A percentile compares a stretch with the other conserved stretches of the same genome.
These are phyloP conservation scores for Lasiodiplodia sp. DNA, from an alignment of 2,329 filamentous ascomycete species.

Conservation along the genomic window DNA sequence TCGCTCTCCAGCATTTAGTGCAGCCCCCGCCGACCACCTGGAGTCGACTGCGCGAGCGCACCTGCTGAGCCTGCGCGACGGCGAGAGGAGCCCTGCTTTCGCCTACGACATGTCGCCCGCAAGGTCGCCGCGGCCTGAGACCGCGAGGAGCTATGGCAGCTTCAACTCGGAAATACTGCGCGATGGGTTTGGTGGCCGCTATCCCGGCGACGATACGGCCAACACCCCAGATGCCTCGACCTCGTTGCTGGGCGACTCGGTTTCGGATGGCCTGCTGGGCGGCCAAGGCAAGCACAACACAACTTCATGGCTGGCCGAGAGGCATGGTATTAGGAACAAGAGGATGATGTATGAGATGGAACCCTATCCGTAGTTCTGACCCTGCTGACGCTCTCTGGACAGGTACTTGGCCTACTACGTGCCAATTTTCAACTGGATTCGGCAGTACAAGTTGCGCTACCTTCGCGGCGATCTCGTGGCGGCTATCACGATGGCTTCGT, in stretches of 20 bases:
- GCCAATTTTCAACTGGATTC: constrained; percentile 88
- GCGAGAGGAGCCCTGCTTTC: constrained; percentile 42
- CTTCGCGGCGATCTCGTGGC: constrained; percentile 86
- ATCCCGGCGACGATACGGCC: constrained; percentile 42
- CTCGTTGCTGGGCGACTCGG: constrained; percentile 50
- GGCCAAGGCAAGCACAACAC: constrained; percentile 73
- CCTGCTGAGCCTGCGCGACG: constrained; percentile 47
- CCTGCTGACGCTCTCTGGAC: constrained; percentile 22
- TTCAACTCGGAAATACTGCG: constrained; percentile 49
- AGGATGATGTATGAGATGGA: constrained; percentile 69
- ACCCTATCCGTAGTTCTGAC: not conserved
- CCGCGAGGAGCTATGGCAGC: constrained; percentile 60
- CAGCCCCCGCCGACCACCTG: constrained; percentile 40
- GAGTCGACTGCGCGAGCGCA: constrained; percentile 44
- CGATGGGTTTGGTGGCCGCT: constrained; percentile 43
- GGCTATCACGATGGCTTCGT: constrained; percentile 94
- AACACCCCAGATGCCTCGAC: constrained; percentile 45
- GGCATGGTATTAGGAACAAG: constrained; percentile 76
- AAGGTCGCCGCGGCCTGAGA: constrained; percentile 67
- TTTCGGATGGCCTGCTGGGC: constrained; percentile 53
- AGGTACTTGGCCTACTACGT: constrained; percentile 95
- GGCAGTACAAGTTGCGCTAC: constrained; percentile 83
- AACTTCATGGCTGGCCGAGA: constrained; percentile 73
- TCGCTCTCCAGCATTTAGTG: constrained; percentile 36
- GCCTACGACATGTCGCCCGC: constrained; percentile 77